phyloP scores from a whole-genome alignment of 805 yeast genomes.

The Nematodospora valgi region DNA sequence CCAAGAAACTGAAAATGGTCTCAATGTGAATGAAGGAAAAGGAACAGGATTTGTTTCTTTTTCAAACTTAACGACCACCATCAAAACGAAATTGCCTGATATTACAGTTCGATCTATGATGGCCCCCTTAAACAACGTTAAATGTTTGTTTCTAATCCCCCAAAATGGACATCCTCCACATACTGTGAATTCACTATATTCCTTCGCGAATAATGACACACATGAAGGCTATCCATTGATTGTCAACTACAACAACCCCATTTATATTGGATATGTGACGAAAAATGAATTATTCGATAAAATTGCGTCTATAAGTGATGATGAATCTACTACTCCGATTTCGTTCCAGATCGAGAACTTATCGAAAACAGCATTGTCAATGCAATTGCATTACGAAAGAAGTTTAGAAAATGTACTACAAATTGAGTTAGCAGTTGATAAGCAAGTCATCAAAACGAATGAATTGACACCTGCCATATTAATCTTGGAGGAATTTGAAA shows the following conservation, averaged over 20 bases:
- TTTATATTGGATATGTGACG: constrained; percentile 32
- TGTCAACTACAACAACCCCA: constrained; percentile 20
- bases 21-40: constrained; percentile 27
- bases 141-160: constrained; percentile 25
- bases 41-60: constrained; percentile 37
- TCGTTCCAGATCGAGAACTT: constrained; percentile 20
- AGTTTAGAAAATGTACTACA: constrained; percentile 7
- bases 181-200: constrained; percentile 16
- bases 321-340: constrained; percentile 9
- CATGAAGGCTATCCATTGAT: constrained; percentile 44
- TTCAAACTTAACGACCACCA: constrained; percentile 22
- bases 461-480: constrained; percentile 28
- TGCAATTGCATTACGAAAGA: constrained; percentile 23
- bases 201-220: constrained; percentile 25
- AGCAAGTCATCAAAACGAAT: constrained; percentile 24
- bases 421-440: constrained; percentile 18
- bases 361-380: constrained; percentile 18
- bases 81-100: constrained; percentile 33
- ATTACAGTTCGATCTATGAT: constrained; percentile 23
- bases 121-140: constrained; percentile 27
- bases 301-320: constrained; percentile 2
- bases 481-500: constrained; percentile 36
- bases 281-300: constrained; percentile 22
- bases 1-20: constrained; percentile 3
- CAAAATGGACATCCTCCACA: constrained; percentile 18